Evolutionary conservation across 2,329 filamentous ascomycete genomes (phyloP).

Genomic region (Myriosclerotinia curreyana): DNA sequence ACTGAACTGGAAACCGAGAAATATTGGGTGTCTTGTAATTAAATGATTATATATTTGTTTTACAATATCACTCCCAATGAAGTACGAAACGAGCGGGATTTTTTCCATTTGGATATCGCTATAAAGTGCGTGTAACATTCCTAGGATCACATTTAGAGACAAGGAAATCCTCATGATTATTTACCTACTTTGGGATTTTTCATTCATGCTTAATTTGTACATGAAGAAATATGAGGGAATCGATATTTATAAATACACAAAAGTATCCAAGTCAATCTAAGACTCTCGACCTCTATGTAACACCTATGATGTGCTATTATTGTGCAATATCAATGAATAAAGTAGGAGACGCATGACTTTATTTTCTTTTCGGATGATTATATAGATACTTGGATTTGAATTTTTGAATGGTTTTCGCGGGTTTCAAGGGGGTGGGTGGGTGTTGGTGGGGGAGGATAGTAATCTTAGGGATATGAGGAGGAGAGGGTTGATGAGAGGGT

Average conservation of each 20-base stretch:
- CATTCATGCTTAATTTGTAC: background rate
- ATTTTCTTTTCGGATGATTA: too few relatives aligned
- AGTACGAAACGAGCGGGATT: too few relatives aligned
- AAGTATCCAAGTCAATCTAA: background rate
- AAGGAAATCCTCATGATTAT: background rate
- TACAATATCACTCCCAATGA: background rate
- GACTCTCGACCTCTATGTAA: background rate
- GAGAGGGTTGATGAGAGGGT: too few relatives aligned
- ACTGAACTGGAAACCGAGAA: background rate
- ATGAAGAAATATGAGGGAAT: background rate
- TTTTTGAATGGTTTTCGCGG: too few relatives aligned
- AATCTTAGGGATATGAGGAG: too few relatives aligned
- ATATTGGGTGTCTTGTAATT: background rate
- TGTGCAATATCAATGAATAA: background rate
- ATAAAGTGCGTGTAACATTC: background rate
- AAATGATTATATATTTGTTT: background rate
- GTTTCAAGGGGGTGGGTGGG: background rate
- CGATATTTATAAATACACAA: background rate
- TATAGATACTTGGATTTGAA: too few relatives aligned
- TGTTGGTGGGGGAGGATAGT: too few relatives aligned
- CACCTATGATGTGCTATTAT: background rate
- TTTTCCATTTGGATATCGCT: too few relatives aligned
- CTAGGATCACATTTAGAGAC: background rate
- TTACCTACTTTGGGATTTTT: background rate
- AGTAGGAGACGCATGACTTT: background rate